Percentiles rank a stretch among this genome's conserved stretches.
These are phyloP conservation scores for Fagopyrum homotropicum DNA, from an alignment of 148 eudicot genomes.

Conservation along the genomic window DNA sequence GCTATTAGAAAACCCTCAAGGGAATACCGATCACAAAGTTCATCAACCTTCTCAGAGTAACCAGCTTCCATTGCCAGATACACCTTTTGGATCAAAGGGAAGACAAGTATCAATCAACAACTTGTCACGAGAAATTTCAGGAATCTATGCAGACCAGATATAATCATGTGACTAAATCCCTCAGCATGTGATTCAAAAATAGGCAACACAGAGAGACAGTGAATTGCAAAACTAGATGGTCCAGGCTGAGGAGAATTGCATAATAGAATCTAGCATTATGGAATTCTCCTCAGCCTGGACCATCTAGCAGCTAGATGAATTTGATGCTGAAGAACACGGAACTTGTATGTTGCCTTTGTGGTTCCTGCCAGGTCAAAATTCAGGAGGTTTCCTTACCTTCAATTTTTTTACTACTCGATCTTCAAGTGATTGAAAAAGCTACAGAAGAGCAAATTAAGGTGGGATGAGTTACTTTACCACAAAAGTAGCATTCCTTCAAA, in stretches of 20 bases:
- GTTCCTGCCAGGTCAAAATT: slow-evolving; percentile 47
- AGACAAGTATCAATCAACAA: slow-evolving; percentile 6
- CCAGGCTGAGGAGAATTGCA: slow-evolving; percentile 67
- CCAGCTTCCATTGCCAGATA: slow-evolving; percentile 99
- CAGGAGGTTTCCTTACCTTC: not conserved
- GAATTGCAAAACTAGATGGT: slow-evolving; percentile 64
- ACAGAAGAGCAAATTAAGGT: slow-evolving; percentile 19
- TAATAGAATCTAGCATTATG: slow-evolving; percentile 11
- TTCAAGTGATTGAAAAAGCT: not conserved
- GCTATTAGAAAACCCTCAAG: slow-evolving; percentile 65
- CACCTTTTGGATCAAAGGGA: slow-evolving; percentile 36
- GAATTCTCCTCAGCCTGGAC: slow-evolving; percentile 1
- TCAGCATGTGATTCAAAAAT: slow-evolving; percentile 61
- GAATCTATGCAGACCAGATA: slow-evolving; percentile 63
- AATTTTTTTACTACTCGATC: not conserved
- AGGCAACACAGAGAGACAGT: slow-evolving; percentile 71
- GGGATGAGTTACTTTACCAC: slow-evolving; percentile 37
- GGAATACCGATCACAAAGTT: slow-evolving; percentile 73
- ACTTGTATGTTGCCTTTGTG: slow-evolving; percentile 74
- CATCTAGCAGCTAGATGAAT: slow-evolving; percentile 46
- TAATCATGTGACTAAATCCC: slow-evolving; percentile 77
- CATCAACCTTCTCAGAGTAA: slow-evolving; percentile 84
- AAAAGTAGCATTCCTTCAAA: slow-evolving; percentile 66
- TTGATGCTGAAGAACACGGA: slow-evolving; percentile 79
- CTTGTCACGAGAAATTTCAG: slow-evolving; percentile 24